Conservation (phyloP, 257 asterid genomes). For the Eucommia ulmoides region DNA sequence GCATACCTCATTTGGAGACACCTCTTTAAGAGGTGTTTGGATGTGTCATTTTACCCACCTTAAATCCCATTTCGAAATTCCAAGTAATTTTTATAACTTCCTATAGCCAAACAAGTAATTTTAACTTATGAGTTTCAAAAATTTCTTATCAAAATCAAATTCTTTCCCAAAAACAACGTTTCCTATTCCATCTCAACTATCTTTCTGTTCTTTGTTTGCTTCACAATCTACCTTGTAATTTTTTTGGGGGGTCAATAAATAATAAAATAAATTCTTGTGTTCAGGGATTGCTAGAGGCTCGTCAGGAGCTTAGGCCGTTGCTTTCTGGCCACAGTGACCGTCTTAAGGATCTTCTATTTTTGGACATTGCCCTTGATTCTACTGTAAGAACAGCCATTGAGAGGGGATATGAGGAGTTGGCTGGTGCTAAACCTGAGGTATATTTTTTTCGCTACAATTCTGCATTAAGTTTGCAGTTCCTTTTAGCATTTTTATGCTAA, state of each 20-base stretch:
- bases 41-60: too few species aligned
- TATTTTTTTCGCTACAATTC: not conserved
- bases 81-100: too few species aligned
- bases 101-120: too few species aligned
- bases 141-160: too few species aligned
- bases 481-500: not conserved
- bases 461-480: not conserved
- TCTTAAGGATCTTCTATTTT: conserved; percentile 83
- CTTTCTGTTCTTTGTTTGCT: conserved; percentile 5
- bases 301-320: conserved; percentile 90
- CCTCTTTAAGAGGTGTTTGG: too few species aligned
- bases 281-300: conserved; percentile 95
- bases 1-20: too few species aligned
- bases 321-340: conserved; percentile 64
- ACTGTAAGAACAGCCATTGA: conserved; percentile 94
- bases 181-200: conserved; percentile 2
- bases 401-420: conserved; percentile 88
- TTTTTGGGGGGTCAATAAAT: too few species aligned
- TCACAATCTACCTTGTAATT: too few species aligned
- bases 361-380: conserved; percentile 94
- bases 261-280: conserved; percentile 8
- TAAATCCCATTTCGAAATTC: too few species aligned
- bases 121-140: too few species aligned
- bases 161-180: too few species aligned
- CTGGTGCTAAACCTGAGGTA: conserved; percentile 71